Evolutionary conservation across 345 rosid genomes (phyloP).

Genomic region (Trapa incisa): DNA sequence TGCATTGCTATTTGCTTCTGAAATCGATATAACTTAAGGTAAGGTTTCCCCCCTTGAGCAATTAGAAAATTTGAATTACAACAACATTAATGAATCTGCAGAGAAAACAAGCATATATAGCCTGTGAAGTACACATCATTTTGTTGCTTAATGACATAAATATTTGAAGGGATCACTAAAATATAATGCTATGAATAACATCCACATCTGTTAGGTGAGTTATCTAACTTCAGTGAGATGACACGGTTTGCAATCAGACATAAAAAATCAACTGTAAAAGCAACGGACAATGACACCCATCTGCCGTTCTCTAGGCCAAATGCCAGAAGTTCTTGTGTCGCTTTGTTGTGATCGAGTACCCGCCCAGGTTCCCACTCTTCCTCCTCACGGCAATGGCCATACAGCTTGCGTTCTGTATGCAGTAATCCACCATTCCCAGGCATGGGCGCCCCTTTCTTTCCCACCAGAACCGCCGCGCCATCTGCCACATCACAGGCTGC

Average conservation of each 20-base stretch:
- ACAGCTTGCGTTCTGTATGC: constrained; percentile 74
- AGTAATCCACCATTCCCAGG: constrained; percentile 39
- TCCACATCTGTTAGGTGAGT: too few relatives aligned
- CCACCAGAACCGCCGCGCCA: constrained; percentile 37
- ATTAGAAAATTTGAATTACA: too few relatives aligned
- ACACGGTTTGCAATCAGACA: too few relatives aligned
- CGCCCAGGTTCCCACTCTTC: constrained; percentile 63
- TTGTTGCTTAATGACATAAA: too few relatives aligned
- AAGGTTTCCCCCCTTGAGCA: neutral
- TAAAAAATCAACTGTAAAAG: too few relatives aligned
- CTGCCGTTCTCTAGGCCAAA: constrained; percentile 34
- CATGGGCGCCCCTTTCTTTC: constrained; percentile 21
- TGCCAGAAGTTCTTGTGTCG: constrained; percentile 92
- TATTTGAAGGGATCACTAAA: too few relatives aligned
- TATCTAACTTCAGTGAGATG: too few relatives aligned
- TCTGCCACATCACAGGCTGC: constrained; percentile 39
- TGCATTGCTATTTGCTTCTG: neutral
- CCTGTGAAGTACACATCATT: too few relatives aligned
- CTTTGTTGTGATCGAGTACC: constrained; percentile 85
- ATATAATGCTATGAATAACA: too few relatives aligned
- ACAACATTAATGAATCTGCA: too few relatives aligned
- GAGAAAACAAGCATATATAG: too few relatives aligned
- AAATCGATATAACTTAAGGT: neutral
- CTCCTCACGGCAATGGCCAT: constrained; percentile 76
- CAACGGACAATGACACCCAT: too few relatives aligned